Percentiles rank a stretch among this genome's conserved stretches.
Evolutionary conservation across 2,329 filamentous ascomycete genomes (phyloP).

Genomic region (Penicillium freii): DNA sequence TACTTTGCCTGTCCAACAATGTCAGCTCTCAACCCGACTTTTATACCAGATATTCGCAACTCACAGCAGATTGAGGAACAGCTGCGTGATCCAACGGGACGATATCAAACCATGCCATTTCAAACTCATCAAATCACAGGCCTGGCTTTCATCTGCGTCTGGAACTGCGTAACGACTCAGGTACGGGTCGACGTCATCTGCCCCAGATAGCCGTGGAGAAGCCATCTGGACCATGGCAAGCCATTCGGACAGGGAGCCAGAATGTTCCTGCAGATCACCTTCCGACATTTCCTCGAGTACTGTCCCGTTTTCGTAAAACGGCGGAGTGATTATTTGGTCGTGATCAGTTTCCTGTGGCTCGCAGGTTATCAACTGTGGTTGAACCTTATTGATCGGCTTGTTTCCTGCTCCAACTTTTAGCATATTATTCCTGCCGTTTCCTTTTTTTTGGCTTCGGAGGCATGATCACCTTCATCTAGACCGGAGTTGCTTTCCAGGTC

Average conservation of each 20-base stretch:
- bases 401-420: slow-evolving; percentile 21
- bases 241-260: slow-evolving; percentile 61
- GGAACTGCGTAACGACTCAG: slow-evolving; percentile 45
- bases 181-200: slow-evolving; percentile 44
- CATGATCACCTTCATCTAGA: slow-evolving; percentile 44
- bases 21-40: slow-evolving; percentile 11
- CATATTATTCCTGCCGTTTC: neutral
- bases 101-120: slow-evolving; percentile 46
- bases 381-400: slow-evolving; percentile 37
- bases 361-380: slow-evolving; percentile 38
- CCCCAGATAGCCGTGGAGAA: slow-evolving; percentile 39
- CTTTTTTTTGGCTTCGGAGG: neutral
- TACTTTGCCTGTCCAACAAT: slow-evolving; percentile 19
- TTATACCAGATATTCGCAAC: slow-evolving; percentile 13
- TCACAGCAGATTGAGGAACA: slow-evolving; percentile 41
- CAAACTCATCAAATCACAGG: slow-evolving; percentile 36
- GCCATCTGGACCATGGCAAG: slow-evolving; percentile 54
- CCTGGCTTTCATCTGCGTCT: slow-evolving; percentile 23
- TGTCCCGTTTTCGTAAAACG: slow-evolving; percentile 23
- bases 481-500: slow-evolving; percentile 48
- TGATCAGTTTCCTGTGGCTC: slow-evolving; percentile 26
- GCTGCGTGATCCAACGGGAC: slow-evolving; percentile 38
- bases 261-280: slow-evolving; percentile 60
- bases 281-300: slow-evolving; percentile 30
- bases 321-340: slow-evolving; percentile 31